These are phyloP conservation scores for Uromyces viciae-fabae DNA, from an alignment of 1,284 basidiomycete species.

Conservation along the genomic window DNA sequence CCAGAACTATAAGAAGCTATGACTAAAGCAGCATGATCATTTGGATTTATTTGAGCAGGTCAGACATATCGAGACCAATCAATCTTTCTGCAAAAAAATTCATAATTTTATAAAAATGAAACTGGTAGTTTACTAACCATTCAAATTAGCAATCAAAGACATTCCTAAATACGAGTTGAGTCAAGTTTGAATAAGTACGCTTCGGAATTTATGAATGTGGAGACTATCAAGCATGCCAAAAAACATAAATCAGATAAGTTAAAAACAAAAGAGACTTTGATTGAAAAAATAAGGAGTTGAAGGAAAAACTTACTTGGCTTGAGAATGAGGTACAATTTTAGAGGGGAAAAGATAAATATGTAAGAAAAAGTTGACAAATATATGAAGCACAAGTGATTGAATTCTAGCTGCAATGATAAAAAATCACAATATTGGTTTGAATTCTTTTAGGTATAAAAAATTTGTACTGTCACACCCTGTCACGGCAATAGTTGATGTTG, in stretches of 20 bases:
- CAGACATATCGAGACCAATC: not conserved
- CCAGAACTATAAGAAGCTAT: slow-evolving; percentile 31
- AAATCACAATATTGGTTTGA: too few relatives aligned
- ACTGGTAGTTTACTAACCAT: slow-evolving; percentile 55
- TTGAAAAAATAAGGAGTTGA: not conserved
- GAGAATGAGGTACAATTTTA: slow-evolving; percentile 13
- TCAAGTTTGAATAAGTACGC: slow-evolving; percentile 74
- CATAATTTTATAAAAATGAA: not conserved
- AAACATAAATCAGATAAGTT: not conserved
- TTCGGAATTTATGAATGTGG: slow-evolving; percentile 67
- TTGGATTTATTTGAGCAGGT: slow-evolving; percentile 13
- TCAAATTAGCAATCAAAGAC: slow-evolving; percentile 47
- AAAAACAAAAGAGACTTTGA: not conserved
- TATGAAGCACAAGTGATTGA: slow-evolving; percentile 72
- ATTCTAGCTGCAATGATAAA: too few relatives aligned
- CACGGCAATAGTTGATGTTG: too few relatives aligned
- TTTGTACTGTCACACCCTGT: too few relatives aligned
- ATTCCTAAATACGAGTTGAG: slow-evolving; percentile 65
- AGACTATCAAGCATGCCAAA: slow-evolving; percentile 49
- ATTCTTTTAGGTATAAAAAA: too few relatives aligned
- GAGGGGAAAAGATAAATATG: too few relatives aligned
- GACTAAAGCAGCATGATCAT: slow-evolving; percentile 29
- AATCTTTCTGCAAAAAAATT: not conserved
- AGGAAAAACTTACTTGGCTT: slow-evolving; percentile 21
- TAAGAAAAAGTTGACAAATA: slow-evolving; percentile 46